Evolutionary conservation across 768 basidiomycete genomes (phyloP), one percentile per base, ranked within the genome.

Genomic region (Melanogaster broomeanus): DNA sequence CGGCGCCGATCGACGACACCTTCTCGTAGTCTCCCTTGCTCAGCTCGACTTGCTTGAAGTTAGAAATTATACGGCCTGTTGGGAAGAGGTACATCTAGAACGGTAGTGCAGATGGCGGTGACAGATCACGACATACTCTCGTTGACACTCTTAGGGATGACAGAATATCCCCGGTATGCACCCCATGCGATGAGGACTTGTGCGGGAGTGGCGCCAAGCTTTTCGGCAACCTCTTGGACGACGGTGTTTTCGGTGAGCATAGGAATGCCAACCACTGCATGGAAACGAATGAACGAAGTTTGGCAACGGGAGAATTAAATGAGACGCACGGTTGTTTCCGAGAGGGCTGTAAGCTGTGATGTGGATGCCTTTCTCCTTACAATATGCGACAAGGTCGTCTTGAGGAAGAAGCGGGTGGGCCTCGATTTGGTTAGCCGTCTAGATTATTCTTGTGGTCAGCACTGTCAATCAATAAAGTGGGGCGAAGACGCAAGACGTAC

Each of bases 171-270:
- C 37, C 90, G 80, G 59, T 84, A 66, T 33, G 71, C 80, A 12
- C 83, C 87, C 90, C 90, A 95, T 0, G 90, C 88, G 53, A 96
- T 72, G 48, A 94, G 77, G 33, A 94, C 86, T 67, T 94, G 89
- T 0, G 90, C 92, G 3, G 89, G 73, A 1, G 86, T 85, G 5
- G 83, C 86, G 30, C 73, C 72, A 31, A 87, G 76, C 60, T 74
- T 77, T 53, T 81, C 67, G 19, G 90, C 90, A 42, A 93, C 76
- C 48, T 78, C 78, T 41, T 76, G 60, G 22, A 94, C 79, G 41
- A 72, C 73, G 4, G 81, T 68, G 65, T 89, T 74, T 39, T 91
- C 88, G 3, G 86, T 85, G 51, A 92, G 73, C 69, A 81, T 80
- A 49, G 82, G 83, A 65, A 79, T 76, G 61, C 81, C 81, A 13